Conservation (phyloP, 1,284 basidiomycete species). For the Ceratorhiza oryzae-sativae region DNA sequence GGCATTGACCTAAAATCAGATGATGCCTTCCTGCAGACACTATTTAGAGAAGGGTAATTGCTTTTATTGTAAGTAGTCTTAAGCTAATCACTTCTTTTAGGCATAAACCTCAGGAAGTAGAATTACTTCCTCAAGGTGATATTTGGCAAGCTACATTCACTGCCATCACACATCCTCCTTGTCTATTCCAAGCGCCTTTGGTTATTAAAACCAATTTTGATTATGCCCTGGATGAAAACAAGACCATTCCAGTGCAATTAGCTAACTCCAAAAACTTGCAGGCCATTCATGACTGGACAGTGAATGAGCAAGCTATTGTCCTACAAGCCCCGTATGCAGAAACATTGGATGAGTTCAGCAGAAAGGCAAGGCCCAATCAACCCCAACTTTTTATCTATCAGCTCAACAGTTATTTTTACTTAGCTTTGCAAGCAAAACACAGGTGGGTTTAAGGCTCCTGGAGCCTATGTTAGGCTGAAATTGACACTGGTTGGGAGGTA, state of each 20-base stretch:
- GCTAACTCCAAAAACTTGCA: background rate
- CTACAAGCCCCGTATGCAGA: background rate
- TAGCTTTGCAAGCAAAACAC: background rate
- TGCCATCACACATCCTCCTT: background rate
- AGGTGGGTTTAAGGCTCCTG: background rate
- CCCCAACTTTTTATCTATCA: background rate
- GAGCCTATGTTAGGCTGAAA: background rate
- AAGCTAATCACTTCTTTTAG: background rate
- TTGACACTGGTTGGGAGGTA: background rate
- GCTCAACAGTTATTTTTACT: background rate
- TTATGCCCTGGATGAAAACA: background rate
- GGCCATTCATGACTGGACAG: background rate
- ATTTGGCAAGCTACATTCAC: background rate
- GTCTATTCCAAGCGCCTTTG: background rate
- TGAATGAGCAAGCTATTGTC: background rate
- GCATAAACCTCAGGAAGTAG: background rate
- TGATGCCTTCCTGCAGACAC: background rate
- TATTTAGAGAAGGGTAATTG: background rate
- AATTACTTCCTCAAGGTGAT: background rate
- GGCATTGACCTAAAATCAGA: background rate
- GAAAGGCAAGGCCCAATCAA: background rate
- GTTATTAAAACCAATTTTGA: constrained; percentile 1
- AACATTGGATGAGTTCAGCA: background rate
- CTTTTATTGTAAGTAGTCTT: background rate
- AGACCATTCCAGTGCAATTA: background rate